Percentiles rank a stretch among this genome's conserved stretches.
These are phyloP conservation scores for Starmerella sirachaensis DNA, from an alignment of 805 yeast genomes.

Conservation along the genomic window DNA sequence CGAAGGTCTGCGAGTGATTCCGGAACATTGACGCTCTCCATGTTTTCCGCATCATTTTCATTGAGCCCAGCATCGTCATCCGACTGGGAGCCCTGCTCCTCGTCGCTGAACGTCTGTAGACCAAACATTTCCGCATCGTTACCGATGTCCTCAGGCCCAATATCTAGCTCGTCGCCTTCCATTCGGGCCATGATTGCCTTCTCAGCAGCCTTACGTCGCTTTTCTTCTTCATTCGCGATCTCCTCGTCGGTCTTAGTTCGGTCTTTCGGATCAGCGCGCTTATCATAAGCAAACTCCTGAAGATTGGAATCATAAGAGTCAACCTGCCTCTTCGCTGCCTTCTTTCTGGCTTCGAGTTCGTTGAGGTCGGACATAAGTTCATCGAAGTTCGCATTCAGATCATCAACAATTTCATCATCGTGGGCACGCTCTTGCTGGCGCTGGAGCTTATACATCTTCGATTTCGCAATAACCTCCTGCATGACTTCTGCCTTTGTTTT, in stretches of 20 bases:
- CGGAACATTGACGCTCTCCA: constrained; percentile 11
- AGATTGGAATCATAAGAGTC: constrained; percentile 26
- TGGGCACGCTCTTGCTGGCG: constrained; percentile 32
- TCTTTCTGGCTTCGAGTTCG: constrained; percentile 7
- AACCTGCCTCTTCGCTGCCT: background rate
- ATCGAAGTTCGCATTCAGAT: constrained; percentile 29
- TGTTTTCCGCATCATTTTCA: background rate
- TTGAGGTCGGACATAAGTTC: constrained; percentile 26
- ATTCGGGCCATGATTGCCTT: constrained; percentile 30
- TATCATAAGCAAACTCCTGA: constrained; percentile 32
- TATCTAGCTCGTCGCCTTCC: constrained; percentile 31
- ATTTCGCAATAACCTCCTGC: constrained; percentile 35
- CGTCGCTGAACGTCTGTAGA: constrained; percentile 23
- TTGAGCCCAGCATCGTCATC: constrained; percentile 30
- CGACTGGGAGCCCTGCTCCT: constrained; percentile 33
- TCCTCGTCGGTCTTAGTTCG: constrained; percentile 36
- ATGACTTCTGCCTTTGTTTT: constrained; percentile 34
- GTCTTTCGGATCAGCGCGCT: constrained; percentile 33
- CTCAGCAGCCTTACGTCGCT: constrained; percentile 26
- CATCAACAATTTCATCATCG: constrained; percentile 29
- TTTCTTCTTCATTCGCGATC: constrained; percentile 28
- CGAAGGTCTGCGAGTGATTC: constrained; percentile 6
- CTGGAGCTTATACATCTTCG: constrained; percentile 33
- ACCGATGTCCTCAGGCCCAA: constrained; percentile 24
- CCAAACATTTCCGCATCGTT: constrained; percentile 35